Conservation (phyloP, 2,329 filamentous ascomycete genomes). For the Rutstroemia sp. region DNA sequence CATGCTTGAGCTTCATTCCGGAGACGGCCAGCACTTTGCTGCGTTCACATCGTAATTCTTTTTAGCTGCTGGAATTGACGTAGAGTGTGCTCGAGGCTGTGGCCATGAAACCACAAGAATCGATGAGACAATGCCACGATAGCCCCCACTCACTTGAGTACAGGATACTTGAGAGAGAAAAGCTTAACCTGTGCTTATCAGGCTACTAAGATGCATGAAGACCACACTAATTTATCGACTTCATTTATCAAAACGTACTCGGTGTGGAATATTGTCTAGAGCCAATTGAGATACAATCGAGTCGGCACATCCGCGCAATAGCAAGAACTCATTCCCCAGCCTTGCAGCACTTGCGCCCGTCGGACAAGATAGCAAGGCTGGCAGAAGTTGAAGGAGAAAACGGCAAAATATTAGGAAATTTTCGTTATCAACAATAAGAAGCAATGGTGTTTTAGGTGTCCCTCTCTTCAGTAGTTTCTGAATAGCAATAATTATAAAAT, state of each 20-base stretch:
- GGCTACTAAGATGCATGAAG: neutral
- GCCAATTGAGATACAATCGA: neutral
- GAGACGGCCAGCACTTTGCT: neutral
- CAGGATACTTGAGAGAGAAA: neutral
- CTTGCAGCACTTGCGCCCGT: neutral
- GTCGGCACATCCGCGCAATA: neutral
- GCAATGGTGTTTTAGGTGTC: too few species aligned
- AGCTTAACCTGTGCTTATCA: constrained; percentile 4
- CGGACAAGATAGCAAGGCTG: too few species aligned
- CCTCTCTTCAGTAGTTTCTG: too few species aligned
- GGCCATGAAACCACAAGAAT: constrained; percentile 12
- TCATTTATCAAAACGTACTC: neutral
- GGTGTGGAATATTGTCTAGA: neutral
- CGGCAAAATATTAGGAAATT: too few species aligned
- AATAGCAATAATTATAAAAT: too few species aligned
- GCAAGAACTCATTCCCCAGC: neutral
- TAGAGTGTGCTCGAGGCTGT: constrained; percentile 9
- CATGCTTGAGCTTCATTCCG: neutral
- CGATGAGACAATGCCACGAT: constrained; percentile 4
- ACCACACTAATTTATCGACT: neutral
- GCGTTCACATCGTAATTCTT: neutral
- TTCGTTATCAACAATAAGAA: too few species aligned
- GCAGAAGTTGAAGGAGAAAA: too few species aligned
- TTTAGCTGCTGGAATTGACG: constrained; percentile 3
- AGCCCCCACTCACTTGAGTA: constrained; percentile 1